A percentile compares a stretch with the other conserved stretches of the same genome.
phyloP scores from a whole-genome alignment of 371 early-diverging fungal genomes.

The Mucor indicus region DNA sequence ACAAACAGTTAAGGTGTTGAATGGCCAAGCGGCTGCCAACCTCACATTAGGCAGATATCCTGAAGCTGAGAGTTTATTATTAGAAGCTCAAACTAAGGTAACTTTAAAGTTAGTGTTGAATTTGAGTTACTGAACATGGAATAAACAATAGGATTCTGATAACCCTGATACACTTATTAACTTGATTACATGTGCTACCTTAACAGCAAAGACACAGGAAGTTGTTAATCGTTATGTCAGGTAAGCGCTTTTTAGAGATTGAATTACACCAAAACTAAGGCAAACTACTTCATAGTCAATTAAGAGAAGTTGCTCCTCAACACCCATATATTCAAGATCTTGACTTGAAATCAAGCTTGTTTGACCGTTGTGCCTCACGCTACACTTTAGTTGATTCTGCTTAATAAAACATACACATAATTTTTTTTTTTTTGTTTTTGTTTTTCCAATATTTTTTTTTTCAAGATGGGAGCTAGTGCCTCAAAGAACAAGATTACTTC shows the following conservation, averaged over 20 bases:
- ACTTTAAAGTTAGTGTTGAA: not conserved
- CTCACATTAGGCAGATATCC: constrained; percentile 80
- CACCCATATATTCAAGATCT: constrained; percentile 80
- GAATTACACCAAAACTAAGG: too few relatives aligned
- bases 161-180: constrained; percentile 90
- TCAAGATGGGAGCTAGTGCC: constrained; percentile 49
- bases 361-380: constrained; percentile 66
- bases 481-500: constrained; percentile 68
- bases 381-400: constrained; percentile 39
- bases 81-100: constrained; percentile 80
- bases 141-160: constrained; percentile 52
- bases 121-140: not conserved
- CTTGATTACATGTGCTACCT: constrained; percentile 68
- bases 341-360: constrained; percentile 74
- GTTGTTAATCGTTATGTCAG: constrained; percentile 62
- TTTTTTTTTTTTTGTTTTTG: not conserved
- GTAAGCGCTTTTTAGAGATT: too few relatives aligned
- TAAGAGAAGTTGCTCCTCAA: constrained; percentile 75
- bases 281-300: constrained; percentile 54
- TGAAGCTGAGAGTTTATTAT: constrained; percentile 82
- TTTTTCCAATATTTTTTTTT: not conserved
- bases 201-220: constrained; percentile 70
- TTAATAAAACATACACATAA: constrained; percentile 5
- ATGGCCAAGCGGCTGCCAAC: constrained; percentile 81
- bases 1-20: constrained; percentile 76